Conservation (phyloP, 352 stramenopile species). For the Globisporangium recalcitrans region DNA sequence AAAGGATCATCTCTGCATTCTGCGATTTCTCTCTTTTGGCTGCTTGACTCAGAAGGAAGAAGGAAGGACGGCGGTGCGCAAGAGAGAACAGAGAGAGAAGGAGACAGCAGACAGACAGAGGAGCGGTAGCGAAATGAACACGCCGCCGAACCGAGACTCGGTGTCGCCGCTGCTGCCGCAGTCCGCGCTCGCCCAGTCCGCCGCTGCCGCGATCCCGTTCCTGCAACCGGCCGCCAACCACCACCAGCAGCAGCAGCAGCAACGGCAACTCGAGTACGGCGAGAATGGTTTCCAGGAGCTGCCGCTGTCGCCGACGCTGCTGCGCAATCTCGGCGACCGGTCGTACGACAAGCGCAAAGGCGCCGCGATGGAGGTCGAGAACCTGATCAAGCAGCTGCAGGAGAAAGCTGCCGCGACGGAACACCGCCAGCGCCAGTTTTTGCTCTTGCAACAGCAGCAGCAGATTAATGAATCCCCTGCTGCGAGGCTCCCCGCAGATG, state of each 20-base stretch:
- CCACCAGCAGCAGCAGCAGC: not conserved
- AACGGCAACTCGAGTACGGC: not conserved
- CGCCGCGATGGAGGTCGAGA: constrained; percentile 98
- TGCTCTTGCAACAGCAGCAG: constrained; percentile 51
- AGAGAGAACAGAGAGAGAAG: not conserved
- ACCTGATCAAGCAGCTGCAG: constrained; percentile 96
- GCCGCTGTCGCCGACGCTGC: constrained; percentile 66
- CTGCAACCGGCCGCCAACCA: constrained; percentile 19
- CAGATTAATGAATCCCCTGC: constrained; percentile 19
- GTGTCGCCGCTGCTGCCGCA: constrained; percentile 51
- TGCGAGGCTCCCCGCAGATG: constrained; percentile 30
- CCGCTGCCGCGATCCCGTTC: constrained; percentile 44
- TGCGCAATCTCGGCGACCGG: constrained; percentile 93
- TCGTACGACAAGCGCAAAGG: constrained; percentile 99
- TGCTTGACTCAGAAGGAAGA: constrained; percentile 1
- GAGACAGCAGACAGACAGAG: not conserved
- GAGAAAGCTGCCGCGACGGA: constrained; percentile 87
- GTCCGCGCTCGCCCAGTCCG: constrained; percentile 47
- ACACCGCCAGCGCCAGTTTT: constrained; percentile 55
- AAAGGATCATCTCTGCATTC: not conserved
- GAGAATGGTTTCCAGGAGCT: constrained; percentile 34
- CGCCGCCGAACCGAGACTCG: constrained; percentile 14
- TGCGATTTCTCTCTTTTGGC: not conserved
- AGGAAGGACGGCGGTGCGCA: not conserved
- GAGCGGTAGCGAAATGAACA: not conserved